Conservation (phyloP, 352 stramenopile species). For the Phytophthora cryptogea region DNA sequence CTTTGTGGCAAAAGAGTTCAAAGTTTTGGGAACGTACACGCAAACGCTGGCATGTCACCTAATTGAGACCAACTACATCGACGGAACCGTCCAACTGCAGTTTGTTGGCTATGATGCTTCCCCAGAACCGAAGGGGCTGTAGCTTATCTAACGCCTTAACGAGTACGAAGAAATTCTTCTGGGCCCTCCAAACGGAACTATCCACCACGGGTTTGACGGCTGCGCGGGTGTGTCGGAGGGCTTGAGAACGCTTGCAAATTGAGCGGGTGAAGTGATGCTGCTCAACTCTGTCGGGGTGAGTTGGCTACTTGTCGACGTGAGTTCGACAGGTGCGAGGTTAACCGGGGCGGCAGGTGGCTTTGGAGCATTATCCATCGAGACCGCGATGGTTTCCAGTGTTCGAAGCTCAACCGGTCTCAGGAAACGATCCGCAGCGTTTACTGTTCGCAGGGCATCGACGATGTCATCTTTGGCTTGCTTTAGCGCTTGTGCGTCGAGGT, state of each 20-base stretch:
- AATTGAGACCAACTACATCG: slow-evolving; percentile 32
- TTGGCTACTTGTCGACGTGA: background rate
- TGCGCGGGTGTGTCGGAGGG: slow-evolving; percentile 6
- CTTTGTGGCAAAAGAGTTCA: slow-evolving; percentile 24
- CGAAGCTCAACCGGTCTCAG: slow-evolving; percentile 28
- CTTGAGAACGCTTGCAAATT: slow-evolving; percentile 19
- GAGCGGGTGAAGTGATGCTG: background rate
- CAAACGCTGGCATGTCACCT: slow-evolving; percentile 26
- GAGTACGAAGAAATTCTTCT: slow-evolving; percentile 46
- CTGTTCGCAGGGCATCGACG: slow-evolving; percentile 37
- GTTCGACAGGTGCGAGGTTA: slow-evolving; percentile 6
- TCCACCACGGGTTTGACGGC: slow-evolving; percentile 28
- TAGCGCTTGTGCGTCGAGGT: slow-evolving; percentile 15
- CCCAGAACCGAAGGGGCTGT: background rate
- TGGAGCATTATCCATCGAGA: background rate
- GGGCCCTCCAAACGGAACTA: slow-evolving; percentile 26
- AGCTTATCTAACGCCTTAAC: slow-evolving; percentile 21
- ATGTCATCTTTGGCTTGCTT: slow-evolving; percentile 34
- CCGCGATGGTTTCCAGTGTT: background rate
- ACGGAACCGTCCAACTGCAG: slow-evolving; percentile 35
- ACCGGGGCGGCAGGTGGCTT: background rate
- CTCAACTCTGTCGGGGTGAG: slow-evolving; percentile 8
- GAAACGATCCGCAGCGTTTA: slow-evolving; percentile 35
- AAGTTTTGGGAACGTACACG: slow-evolving; percentile 39
- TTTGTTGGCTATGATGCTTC: slow-evolving; percentile 10